These are phyloP conservation scores for Cordyceps pruinosa DNA, from an alignment of 2,329 filamentous ascomycete genomes.

Conservation along the genomic window DNA sequence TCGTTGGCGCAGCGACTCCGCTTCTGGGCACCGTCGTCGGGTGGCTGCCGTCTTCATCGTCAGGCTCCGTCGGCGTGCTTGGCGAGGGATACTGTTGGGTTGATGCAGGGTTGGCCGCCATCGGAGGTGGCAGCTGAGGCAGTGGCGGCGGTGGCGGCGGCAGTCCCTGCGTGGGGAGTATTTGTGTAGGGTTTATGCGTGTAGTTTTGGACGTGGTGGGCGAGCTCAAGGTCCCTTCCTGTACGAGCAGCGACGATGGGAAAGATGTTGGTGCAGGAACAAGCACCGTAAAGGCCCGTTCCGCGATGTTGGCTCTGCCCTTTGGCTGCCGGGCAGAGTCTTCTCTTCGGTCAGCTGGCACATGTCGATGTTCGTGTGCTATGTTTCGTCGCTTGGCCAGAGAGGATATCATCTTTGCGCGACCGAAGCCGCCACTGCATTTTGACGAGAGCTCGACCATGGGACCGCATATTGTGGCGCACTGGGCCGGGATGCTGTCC, in stretches of 20 bases:
- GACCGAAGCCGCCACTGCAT: constrained; percentile 21
- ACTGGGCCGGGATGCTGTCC: constrained; percentile 31
- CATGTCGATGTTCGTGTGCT: not conserved
- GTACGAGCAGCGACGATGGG: constrained; percentile 14
- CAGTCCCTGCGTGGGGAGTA: not conserved
- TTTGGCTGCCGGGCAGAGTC: not conserved
- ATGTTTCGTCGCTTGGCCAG: not conserved
- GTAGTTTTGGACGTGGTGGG: not conserved
- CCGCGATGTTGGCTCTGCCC: not conserved
- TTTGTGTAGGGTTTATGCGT: not conserved
- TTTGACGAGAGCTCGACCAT: constrained; percentile 35
- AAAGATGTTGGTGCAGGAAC: constrained; percentile 27
- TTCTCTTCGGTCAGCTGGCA: not conserved
- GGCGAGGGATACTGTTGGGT: not conserved
- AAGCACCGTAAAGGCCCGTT: constrained; percentile 24
- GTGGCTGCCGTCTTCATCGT: not conserved
- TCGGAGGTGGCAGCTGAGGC: not conserved
- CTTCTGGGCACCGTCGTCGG: not conserved
- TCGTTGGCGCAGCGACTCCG: not conserved
- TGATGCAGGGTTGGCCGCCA: not conserved
- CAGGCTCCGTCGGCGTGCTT: not conserved
- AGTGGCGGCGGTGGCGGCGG: not conserved
- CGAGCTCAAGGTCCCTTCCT: not conserved
- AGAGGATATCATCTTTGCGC: not conserved
- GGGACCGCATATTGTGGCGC: constrained; percentile 36